Conservation (phyloP, 2,329 filamentous ascomycete species). For the Lizonia empirigonia region DNA sequence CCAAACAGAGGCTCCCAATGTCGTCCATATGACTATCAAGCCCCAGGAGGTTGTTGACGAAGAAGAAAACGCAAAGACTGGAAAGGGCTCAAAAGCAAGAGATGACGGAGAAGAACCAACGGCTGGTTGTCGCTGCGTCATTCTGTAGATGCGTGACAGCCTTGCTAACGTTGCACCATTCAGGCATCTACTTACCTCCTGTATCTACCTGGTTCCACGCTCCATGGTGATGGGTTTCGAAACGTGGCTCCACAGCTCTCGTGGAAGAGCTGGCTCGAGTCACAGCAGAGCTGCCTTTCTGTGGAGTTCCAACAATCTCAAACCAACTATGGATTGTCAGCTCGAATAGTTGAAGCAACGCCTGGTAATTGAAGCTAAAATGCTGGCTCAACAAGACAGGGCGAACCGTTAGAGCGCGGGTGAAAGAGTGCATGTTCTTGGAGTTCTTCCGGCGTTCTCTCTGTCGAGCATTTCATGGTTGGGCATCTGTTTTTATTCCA, state of each 20-base stretch:
- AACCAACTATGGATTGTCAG: neutral
- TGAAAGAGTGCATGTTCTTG: neutral
- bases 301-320: neutral
- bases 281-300: neutral
- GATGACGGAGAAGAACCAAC: constrained; percentile 61
- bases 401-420: neutral
- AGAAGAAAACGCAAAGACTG: constrained; percentile 74
- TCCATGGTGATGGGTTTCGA: neutral
- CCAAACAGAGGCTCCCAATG: constrained; percentile 74
- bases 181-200: neutral
- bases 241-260: neutral
- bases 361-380: neutral
- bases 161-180: constrained; percentile 1
- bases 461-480: constrained; percentile 7
- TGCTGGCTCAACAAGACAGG: neutral
- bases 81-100: constrained; percentile 59
- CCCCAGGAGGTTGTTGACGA: constrained; percentile 83
- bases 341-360: neutral
- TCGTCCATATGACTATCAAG: constrained; percentile 93
- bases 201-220: neutral
- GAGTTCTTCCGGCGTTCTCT: constrained; percentile 2
- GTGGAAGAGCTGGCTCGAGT: neutral
- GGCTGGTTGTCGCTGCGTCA: constrained; percentile 68
- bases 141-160: constrained; percentile 54
- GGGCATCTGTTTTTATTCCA: neutral